These are phyloP conservation scores for Aspergillus uvarum DNA, from an alignment of 2,329 filamentous ascomycete species.

Conservation along the genomic window DNA sequence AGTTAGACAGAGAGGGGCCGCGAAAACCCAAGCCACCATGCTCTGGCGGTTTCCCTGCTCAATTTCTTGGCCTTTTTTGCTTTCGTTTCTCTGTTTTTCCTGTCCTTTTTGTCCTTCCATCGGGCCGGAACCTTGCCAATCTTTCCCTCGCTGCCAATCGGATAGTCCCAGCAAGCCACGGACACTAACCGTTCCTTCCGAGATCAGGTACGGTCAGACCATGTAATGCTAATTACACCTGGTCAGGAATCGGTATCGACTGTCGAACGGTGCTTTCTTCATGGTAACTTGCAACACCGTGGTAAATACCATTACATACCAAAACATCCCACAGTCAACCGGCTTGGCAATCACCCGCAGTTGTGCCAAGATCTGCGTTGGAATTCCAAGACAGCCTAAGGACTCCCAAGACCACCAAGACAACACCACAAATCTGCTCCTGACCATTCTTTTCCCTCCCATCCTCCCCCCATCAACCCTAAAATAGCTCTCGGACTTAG, in stretches of 20 bases:
- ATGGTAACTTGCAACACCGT: not conserved
- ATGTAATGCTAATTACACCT: not conserved
- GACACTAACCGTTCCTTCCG: slow-evolving; percentile 9
- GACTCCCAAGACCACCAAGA: not conserved
- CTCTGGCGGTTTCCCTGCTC: not conserved
- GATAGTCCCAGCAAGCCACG: not conserved
- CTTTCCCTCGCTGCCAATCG: not conserved
- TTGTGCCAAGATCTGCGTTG: not conserved
- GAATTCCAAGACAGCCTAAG: not conserved
- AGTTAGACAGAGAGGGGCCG: not conserved
- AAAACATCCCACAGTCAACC: not conserved
- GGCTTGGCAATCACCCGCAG: not conserved
- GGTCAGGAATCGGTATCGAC: not conserved
- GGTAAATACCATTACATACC: not conserved
- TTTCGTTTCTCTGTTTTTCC: not conserved
- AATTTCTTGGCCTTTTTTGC: not conserved
- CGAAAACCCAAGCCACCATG: not conserved
- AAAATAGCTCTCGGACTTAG: not conserved
- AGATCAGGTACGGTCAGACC: not conserved
- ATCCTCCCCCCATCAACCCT: not conserved
- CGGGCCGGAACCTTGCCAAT: slow-evolving; percentile 20
- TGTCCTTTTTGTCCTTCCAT: slow-evolving; percentile 8
- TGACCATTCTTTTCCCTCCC: not conserved
- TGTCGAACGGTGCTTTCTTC: not conserved
- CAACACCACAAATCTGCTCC: not conserved